Conservation (phyloP, 495 filamentous ascomycete species). For the Neurospora tetraspora region DNA sequence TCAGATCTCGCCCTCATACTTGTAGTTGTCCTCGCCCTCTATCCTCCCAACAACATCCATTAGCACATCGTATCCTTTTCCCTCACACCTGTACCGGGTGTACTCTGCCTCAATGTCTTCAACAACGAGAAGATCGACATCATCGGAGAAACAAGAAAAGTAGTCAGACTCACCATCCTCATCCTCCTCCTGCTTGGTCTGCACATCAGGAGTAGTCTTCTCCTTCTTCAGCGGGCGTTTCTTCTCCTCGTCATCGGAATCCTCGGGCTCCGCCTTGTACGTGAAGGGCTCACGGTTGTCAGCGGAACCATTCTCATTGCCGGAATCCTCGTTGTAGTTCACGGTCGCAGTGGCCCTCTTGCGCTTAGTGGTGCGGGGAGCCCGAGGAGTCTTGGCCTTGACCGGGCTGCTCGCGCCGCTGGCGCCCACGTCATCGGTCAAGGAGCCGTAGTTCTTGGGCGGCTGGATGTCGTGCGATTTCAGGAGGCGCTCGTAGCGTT, state of each 20-base stretch:
- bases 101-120: not conserved
- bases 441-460: not conserved
- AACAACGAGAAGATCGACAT: not conserved
- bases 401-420: not conserved
- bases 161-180: constrained; percentile 11
- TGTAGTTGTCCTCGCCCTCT: not conserved
- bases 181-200: not conserved
- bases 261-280: not conserved
- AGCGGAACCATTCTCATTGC: not conserved
- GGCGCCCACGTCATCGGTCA: not conserved
- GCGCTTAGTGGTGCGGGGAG: not conserved
- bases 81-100: not conserved
- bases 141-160: not conserved
- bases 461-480: constrained; percentile 42
- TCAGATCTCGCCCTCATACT: not conserved
- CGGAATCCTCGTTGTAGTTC: not conserved
- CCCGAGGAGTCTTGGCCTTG: not conserved
- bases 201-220: not conserved
- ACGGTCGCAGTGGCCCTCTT: not conserved
- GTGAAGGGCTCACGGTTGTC: not conserved
- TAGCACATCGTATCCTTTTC: not conserved
- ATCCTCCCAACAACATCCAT: not conserved
- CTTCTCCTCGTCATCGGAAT: not conserved
- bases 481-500: constrained; percentile 55
- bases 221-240: not conserved